A percentile compares a stretch with the other conserved stretches of the same genome.
Evolutionary conservation across 768 basidiomycete genomes (phyloP).

Genomic region (Trametes cubensis): DNA sequence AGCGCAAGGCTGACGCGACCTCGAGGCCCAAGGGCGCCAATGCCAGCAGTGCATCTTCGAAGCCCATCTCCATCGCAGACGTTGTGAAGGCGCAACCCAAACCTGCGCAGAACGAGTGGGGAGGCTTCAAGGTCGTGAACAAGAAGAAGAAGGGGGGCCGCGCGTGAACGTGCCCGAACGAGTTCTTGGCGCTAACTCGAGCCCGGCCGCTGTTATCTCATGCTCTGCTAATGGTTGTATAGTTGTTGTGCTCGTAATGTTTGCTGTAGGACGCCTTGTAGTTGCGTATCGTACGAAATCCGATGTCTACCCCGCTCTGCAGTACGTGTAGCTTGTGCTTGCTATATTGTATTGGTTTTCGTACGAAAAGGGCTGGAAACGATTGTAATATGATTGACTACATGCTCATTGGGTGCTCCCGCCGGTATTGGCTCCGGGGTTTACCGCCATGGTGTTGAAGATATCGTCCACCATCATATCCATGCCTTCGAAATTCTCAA

Average conservation of each 20-base stretch:
- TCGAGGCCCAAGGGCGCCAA: constrained; percentile 49
- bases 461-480: constrained; percentile 57
- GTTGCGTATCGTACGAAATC: constrained; percentile 17
- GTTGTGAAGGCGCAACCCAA: constrained; percentile 91
- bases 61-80: constrained; percentile 77
- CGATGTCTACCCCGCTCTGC: constrained; percentile 16
- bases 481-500: constrained; percentile 50
- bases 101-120: constrained; percentile 70
- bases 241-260: constrained; percentile 24
- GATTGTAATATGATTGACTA: no score
- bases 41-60: constrained; percentile 41
- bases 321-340: constrained; percentile 2
- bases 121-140: constrained; percentile 89
- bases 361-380: neutral
- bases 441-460: constrained; percentile 42
- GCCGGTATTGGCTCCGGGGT: neutral
- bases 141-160: constrained; percentile 90
- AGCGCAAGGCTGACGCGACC: constrained; percentile 81
- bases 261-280: constrained; percentile 5
- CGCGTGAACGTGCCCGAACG: constrained; percentile 40
- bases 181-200: neutral
- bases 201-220: constrained; percentile 2
- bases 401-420: neutral
- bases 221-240: constrained; percentile 20
- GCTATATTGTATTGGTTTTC: neutral